These are phyloP conservation scores for Cyberlindnera maclurae DNA, from an alignment of 805 yeast species.

Conservation along the genomic window DNA sequence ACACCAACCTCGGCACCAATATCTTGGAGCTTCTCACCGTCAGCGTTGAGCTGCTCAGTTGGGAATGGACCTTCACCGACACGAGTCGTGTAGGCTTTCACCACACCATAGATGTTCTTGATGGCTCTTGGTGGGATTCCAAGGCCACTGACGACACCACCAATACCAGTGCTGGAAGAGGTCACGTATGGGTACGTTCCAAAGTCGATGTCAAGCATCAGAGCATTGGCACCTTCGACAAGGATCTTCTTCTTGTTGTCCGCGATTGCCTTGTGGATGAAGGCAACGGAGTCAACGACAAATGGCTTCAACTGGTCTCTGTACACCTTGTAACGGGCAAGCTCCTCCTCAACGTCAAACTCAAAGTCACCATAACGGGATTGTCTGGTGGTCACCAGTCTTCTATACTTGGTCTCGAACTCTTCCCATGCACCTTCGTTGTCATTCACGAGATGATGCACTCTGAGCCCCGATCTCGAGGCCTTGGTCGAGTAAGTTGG, in stretches of 20 bases:
- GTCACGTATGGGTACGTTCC: conserved; percentile 98
- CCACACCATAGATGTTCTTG: conserved; percentile 85
- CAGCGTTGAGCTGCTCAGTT: conserved; percentile 84
- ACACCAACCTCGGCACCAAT: conserved; percentile 97
- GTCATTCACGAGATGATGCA: conserved; percentile 88
- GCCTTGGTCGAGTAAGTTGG: conserved; percentile 97
- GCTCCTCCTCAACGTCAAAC: conserved; percentile 75
- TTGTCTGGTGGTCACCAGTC: conserved; percentile 73
- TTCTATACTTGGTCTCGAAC: conserved; percentile 68
- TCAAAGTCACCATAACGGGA: conserved; percentile 92
- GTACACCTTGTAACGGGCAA: conserved; percentile 66
- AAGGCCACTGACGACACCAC: conserved; percentile 95
- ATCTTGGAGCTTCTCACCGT: conserved; percentile 79
- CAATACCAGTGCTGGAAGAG: conserved; percentile 91
- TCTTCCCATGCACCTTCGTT: conserved; percentile 92
- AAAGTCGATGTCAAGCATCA: conserved; percentile 94
- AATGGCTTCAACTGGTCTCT: conserved; percentile 76
- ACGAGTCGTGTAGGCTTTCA: conserved; percentile 96
- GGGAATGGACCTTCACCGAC: conserved; percentile 99
- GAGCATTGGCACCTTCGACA: conserved; percentile 97
- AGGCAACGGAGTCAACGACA: conserved; percentile 87
- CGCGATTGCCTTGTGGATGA: conserved; percentile 70
- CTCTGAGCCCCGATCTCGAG: conserved; percentile 92
- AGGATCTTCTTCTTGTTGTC: conserved; percentile 71
- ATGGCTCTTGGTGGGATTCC: conserved; percentile 91